Evolutionary conservation across 2,329 filamentous ascomycete species (phyloP).

Genomic region (Fusarium sp.): DNA sequence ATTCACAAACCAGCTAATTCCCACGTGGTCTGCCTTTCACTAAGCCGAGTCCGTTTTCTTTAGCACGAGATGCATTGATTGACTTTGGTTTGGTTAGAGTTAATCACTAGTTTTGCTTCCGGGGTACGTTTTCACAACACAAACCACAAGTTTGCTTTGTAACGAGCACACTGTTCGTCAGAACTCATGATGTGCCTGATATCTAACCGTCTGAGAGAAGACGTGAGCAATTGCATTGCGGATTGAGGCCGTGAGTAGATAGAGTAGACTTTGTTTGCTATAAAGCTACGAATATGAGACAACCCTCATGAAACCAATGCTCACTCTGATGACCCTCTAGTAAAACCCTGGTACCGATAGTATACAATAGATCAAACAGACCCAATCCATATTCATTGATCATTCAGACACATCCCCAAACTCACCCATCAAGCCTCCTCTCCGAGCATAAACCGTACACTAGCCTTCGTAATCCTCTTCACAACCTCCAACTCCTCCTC

Average conservation of each 20-base stretch:
- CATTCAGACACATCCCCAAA: neutral
- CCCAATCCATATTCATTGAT: neutral
- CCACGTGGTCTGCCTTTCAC: neutral
- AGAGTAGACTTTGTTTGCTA: neutral
- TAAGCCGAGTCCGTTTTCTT: neutral
- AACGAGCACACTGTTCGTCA: neutral
- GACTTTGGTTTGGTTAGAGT: neutral
- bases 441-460: constrained; percentile 21
- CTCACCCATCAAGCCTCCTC: constrained; percentile 8
- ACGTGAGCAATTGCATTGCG: neutral
- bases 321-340: neutral
- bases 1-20: neutral
- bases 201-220: neutral
- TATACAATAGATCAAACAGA: neutral
- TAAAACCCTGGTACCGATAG: neutral
- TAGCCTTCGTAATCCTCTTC: constrained; percentile 13
- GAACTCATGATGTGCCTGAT: neutral
- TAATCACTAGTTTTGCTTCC: neutral
- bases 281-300: neutral
- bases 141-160: neutral
- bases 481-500: constrained; percentile 22
- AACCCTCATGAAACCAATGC: neutral
- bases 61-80: neutral
- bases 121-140: neutral
- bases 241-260: neutral